These are phyloP conservation scores for Acaromyces ingoldii DNA, from an alignment of 1,284 basidiomycete genomes.

Conservation along the genomic window DNA sequence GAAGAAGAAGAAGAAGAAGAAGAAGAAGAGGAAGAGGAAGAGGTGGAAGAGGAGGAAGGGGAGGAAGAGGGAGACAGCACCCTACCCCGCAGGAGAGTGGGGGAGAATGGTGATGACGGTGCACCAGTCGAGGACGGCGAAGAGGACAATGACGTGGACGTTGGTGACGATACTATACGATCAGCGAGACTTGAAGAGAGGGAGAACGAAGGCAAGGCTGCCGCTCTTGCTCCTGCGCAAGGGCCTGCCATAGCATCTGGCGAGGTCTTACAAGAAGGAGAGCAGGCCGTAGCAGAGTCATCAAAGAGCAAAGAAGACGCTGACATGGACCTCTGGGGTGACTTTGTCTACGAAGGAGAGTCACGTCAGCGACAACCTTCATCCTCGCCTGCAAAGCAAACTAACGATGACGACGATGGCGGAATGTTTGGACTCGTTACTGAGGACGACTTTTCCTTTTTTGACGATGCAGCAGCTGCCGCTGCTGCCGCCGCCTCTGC, in stretches of 20 bases:
- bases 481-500: background rate
- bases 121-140: too few relatives aligned
- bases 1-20: slow-evolving; percentile 4
- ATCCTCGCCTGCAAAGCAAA: too few relatives aligned
- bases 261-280: background rate
- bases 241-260: too few relatives aligned
- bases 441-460: slow-evolving; percentile 47
- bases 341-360: slow-evolving; percentile 4
- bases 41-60: too few relatives aligned
- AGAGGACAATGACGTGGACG: too few relatives aligned
- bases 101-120: too few relatives aligned
- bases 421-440: slow-evolving; percentile 34
- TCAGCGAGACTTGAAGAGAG: too few relatives aligned
- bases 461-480: slow-evolving; percentile 25
- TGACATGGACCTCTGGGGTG: slow-evolving; percentile 1
- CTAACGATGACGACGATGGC: slow-evolving; percentile 8
- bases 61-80: too few relatives aligned
- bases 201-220: too few relatives aligned
- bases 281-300: background rate
- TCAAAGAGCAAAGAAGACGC: background rate
- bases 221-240: too few relatives aligned
- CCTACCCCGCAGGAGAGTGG: too few relatives aligned
- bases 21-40: slow-evolving; percentile 1
- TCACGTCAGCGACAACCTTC: background rate
- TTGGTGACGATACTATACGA: too few relatives aligned